These are phyloP conservation scores for Helianthus annuus DNA, from an alignment of 129 eudicot species.

Conservation along the genomic window DNA sequence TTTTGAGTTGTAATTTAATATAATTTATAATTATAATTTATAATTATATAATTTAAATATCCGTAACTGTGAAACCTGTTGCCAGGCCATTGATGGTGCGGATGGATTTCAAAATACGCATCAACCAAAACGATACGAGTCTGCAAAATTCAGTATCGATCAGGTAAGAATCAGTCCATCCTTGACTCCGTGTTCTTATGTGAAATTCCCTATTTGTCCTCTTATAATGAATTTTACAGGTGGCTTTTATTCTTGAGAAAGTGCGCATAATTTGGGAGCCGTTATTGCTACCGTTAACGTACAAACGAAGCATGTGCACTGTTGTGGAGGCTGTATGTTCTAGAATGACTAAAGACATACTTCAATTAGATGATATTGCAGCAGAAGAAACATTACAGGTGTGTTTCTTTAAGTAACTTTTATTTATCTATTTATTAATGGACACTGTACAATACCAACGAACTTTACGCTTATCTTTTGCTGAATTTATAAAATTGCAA, in stretches of 20 bases:
- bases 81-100: constrained; percentile 87
- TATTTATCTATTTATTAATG: background rate
- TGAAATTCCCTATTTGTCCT: constrained; percentile 4
- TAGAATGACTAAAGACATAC: constrained; percentile 78
- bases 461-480: background rate
- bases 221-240: constrained; percentile 43
- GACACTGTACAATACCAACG: background rate
- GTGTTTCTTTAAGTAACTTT: background rate
- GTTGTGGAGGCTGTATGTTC: constrained; percentile 75
- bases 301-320: constrained; percentile 61
- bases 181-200: background rate
- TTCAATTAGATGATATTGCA: constrained; percentile 92
- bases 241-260: constrained; percentile 91
- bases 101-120: constrained; percentile 98
- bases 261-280: constrained; percentile 95
- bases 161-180: constrained; percentile 49
- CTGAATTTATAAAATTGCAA: background rate
- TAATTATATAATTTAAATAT: background rate
- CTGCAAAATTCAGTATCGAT: constrained; percentile 86
- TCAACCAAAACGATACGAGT: constrained; percentile 67
- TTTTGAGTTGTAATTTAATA: no score
- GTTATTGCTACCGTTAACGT: constrained; percentile 64
- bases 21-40: no score
- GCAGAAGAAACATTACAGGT: constrained; percentile 98
- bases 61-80: constrained; percentile 27